phyloP scores from a whole-genome alignment of 176 grass and related monocot genomes.

The Juncus inflexus region DNA sequence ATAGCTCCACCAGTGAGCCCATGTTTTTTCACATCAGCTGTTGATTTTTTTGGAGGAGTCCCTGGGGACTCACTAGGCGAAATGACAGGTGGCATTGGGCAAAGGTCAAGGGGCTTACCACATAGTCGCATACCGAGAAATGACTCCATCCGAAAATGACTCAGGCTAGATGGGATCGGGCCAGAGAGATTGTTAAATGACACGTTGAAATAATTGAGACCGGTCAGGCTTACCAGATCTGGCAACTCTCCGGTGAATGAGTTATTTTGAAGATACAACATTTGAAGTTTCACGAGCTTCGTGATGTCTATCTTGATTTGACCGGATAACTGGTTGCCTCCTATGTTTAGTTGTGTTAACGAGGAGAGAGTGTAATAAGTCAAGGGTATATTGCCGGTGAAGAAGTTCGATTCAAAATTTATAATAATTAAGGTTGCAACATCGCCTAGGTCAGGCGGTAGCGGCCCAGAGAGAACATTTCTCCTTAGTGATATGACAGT shows the following conservation, averaged over 20 bases:
- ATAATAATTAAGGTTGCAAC: slow-evolving; percentile 40
- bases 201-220: slow-evolving; percentile 45
- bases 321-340: slow-evolving; percentile 49
- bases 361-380: slow-evolving; percentile 36
- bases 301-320: slow-evolving; percentile 36
- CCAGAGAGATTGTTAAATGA: slow-evolving; percentile 82
- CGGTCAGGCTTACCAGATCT: slow-evolving; percentile 25
- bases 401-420: slow-evolving; percentile 47
- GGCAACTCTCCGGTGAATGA: slow-evolving; percentile 48
- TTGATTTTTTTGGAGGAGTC: background rate
- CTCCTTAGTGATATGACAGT: slow-evolving; percentile 47
- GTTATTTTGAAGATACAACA: slow-evolving; percentile 54
- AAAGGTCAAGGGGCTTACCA: slow-evolving; percentile 54
- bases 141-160: slow-evolving; percentile 33
- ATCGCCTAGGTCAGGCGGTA: slow-evolving; percentile 43
- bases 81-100: slow-evolving; percentile 4
- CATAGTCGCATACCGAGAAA: slow-evolving; percentile 71
- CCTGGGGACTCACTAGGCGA: background rate
- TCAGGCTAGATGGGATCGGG: slow-evolving; percentile 38
- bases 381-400: slow-evolving; percentile 40
- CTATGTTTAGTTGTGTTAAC: slow-evolving; percentile 55
- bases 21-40: background rate
- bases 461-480: slow-evolving; percentile 50
- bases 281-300: slow-evolving; percentile 35
- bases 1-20: slow-evolving; percentile 52